phyloP scores from a whole-genome alignment of 768 basidiomycete genomes.

The Boletus vinaceobasis region DNA sequence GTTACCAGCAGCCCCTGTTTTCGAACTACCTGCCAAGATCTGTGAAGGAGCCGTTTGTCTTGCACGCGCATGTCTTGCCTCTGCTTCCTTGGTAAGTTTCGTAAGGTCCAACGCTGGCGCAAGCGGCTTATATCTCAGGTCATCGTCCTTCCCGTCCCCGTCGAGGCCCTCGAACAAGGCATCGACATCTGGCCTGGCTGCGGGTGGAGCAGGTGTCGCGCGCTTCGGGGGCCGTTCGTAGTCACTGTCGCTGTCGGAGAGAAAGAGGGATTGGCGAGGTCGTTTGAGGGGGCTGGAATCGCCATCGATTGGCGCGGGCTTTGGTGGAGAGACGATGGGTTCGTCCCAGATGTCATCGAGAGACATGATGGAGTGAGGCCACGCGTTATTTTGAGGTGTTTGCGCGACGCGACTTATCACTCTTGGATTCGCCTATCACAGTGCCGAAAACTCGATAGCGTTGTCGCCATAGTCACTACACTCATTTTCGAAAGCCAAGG shows the following conservation, averaged over 20 bases:
- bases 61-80: conserved; percentile 39
- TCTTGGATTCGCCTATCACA: no score
- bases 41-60: conserved; percentile 38
- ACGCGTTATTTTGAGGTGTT: conserved; percentile 31
- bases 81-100: conserved; percentile 52
- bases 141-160: conserved; percentile 45
- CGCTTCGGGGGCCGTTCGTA: conserved; percentile 34
- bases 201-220: conserved; percentile 14
- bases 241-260: conserved; percentile 46
- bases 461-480: no score
- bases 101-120: conserved; percentile 52
- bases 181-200: conserved; percentile 33
- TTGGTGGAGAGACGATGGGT: conserved; percentile 33
- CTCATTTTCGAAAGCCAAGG: background rate
- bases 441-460: background rate
- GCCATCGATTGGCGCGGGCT: conserved; percentile 17
- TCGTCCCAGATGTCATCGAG: conserved; percentile 63
- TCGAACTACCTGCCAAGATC: conserved; percentile 47
- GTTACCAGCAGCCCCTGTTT: conserved; percentile 25
- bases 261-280: conserved; percentile 48
- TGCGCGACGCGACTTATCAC: conserved; percentile 1
- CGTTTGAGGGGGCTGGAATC: conserved; percentile 25
- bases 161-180: conserved; percentile 47
- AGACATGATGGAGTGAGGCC: conserved; percentile 23
- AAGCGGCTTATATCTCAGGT: conserved; percentile 43